A percentile compares a stretch with the other conserved stretches of the same genome.
phyloP scores from a whole-genome alignment of 306 rosid species.

The Quercus berberidifolia region DNA sequence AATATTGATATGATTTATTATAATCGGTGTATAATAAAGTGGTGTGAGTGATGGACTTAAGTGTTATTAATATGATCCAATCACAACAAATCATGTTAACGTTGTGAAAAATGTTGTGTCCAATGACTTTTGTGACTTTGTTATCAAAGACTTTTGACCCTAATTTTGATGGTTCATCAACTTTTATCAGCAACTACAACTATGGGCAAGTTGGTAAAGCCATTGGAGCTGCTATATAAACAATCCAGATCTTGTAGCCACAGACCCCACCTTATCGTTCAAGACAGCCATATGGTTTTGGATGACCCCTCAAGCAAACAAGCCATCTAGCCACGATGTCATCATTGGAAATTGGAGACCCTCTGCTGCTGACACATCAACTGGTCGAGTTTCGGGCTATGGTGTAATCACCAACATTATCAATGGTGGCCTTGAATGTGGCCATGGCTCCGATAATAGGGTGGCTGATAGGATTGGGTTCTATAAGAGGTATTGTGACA shows the following conservation, averaged over 20 bases:
- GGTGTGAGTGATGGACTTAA: too few relatives aligned
- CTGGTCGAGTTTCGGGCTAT: conserved; percentile 45
- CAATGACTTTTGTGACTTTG: too few relatives aligned
- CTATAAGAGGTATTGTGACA: conserved; percentile 35
- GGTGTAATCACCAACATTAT: conserved; percentile 59
- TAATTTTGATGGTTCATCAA: background rate
- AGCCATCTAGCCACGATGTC: conserved; percentile 63
- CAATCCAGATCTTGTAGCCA: conserved; percentile 60
- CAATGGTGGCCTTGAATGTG: conserved; percentile 55
- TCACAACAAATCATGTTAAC: too few relatives aligned
- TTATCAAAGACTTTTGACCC: background rate
- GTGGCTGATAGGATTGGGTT: conserved; percentile 49
- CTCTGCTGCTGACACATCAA: conserved; percentile 29
- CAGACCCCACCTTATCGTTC: conserved; percentile 42
- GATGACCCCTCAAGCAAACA: conserved; percentile 59
- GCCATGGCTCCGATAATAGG: conserved; percentile 11
- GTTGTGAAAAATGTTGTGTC: background rate
- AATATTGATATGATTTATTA: too few relatives aligned
- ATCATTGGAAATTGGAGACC: conserved; percentile 51
- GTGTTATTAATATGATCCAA: too few relatives aligned
- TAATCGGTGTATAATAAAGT: too few relatives aligned
- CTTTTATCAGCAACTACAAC: conserved; percentile 44
- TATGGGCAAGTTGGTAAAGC: conserved; percentile 53
- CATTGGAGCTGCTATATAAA: conserved; percentile 41
- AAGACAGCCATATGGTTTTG: conserved; percentile 75